These are phyloP conservation scores for Ceratocystis variospora DNA, from an alignment of 2,329 filamentous ascomycete species.

Conservation along the genomic window DNA sequence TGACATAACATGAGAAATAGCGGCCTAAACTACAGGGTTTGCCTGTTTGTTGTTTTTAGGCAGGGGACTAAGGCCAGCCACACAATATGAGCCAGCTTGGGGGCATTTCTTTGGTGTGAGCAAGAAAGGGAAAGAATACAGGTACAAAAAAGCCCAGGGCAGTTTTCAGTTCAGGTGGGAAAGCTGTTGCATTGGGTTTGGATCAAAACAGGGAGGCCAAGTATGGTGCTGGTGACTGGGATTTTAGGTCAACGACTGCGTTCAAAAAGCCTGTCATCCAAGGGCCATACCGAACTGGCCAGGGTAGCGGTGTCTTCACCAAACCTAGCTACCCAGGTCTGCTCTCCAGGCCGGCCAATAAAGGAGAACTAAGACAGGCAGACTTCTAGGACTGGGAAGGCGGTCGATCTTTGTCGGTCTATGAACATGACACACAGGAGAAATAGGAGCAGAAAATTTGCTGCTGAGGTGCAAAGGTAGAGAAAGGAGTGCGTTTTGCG, in stretches of 20 bases:
- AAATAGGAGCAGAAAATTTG: neutral
- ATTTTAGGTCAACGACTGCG: neutral
- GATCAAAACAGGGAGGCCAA: neutral
- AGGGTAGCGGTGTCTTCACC: neutral
- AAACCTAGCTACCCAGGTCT: neutral
- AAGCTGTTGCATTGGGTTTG: neutral
- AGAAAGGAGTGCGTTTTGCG: neutral
- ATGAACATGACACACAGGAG: neutral
- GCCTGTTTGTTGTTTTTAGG: neutral
- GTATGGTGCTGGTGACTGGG: neutral
- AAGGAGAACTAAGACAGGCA: neutral
- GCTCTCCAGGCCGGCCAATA: neutral
- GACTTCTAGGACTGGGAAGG: neutral
- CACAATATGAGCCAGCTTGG: neutral
- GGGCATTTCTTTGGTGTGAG: neutral
- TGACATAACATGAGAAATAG: neutral
- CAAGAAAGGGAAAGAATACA: neutral
- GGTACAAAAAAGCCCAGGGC: neutral
- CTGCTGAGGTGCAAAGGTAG: neutral
- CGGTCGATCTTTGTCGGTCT: conserved; percentile 3
- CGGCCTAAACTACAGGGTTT: neutral
- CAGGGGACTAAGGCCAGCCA: neutral
- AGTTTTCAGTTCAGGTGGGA: neutral
- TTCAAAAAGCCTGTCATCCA: neutral
- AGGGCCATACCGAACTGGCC: neutral